Evolutionary conservation across 257 asterid species (phyloP).

Genomic region (Prunella vulgaris): DNA sequence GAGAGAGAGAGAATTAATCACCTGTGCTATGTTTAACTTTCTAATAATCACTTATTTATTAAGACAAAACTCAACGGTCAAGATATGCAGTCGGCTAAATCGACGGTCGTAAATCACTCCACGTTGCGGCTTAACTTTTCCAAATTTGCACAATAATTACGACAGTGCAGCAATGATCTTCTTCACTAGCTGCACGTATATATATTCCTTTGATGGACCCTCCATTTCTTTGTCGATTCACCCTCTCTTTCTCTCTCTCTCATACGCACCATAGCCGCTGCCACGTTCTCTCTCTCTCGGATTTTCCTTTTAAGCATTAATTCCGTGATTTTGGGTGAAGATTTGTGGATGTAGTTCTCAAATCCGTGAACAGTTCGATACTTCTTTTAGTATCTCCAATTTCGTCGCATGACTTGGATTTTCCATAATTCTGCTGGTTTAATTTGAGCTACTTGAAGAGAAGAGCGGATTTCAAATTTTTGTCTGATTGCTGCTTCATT

Average conservation of each 20-base stretch:
- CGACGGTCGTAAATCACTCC: neutral
- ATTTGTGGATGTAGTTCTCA: conserved; percentile 9
- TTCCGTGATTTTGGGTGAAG: conserved; percentile 26
- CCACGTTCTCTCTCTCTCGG: conserved; percentile 21
- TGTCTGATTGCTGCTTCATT: conserved; percentile 21
- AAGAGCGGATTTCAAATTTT: conserved; percentile 9
- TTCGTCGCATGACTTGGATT: neutral
- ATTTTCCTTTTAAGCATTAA: conserved; percentile 19
- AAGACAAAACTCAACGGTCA: neutral
- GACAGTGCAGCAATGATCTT: neutral
- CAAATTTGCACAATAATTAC: neutral
- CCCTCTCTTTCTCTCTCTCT: conserved; percentile 3
- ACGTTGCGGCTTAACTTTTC: conserved; percentile 12
- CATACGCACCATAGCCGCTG: conserved; percentile 8
- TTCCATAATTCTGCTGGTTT: conserved; percentile 8
- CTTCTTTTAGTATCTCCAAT: conserved; percentile 2
- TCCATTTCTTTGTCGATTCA: conserved; percentile 13
- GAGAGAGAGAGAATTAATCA: neutral
- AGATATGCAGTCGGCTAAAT: conserved; percentile 20
- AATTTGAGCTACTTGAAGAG: neutral
- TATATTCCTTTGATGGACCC: conserved; percentile 18
- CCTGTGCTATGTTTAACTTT: neutral
- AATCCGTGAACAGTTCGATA: conserved; percentile 28
- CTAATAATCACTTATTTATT: neutral
- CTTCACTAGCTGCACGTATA: conserved; percentile 24